These are phyloP conservation scores for Solanum pimpinellifolium DNA, from an alignment of 257 asterid genomes.

Conservation along the genomic window DNA sequence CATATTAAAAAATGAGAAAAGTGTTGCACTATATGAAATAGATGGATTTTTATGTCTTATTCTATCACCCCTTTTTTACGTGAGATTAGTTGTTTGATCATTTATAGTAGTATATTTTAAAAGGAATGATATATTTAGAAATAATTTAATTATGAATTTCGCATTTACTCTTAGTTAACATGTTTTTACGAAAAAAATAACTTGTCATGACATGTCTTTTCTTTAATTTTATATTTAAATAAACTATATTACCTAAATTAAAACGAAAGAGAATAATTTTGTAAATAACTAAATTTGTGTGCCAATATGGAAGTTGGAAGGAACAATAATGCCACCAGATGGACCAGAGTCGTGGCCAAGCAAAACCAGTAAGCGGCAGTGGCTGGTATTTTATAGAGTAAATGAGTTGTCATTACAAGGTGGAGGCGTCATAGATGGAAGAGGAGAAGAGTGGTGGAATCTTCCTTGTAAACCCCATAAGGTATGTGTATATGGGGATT, in stretches of 20 bases:
- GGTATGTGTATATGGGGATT: conserved; percentile 10
- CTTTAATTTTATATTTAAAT: background rate
- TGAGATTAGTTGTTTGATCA: background rate
- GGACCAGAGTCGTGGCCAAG: conserved; percentile 53
- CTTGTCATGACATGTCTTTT: background rate
- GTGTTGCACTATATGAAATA: background rate
- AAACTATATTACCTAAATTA: background rate
- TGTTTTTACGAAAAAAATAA: background rate
- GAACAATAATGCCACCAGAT: conserved; percentile 45
- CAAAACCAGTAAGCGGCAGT: conserved; percentile 37
- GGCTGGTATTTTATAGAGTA: conserved; percentile 50
- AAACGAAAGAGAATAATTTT: background rate
- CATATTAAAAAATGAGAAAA: background rate
- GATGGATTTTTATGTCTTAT: background rate
- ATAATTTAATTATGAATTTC: background rate
- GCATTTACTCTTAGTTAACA: background rate
- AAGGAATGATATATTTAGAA: background rate
- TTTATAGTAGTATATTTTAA: background rate
- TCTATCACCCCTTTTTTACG: background rate
- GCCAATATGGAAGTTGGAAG: conserved; percentile 26
- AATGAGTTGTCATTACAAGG: conserved; percentile 35
- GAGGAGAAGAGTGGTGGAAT: conserved; percentile 49
- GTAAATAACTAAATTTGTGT: background rate
- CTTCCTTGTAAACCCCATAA: conserved; percentile 66
- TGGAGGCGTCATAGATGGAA: conserved; percentile 47